Conservation (phyloP, 345 rosid species). For the Eucalyptus marginata region DNA sequence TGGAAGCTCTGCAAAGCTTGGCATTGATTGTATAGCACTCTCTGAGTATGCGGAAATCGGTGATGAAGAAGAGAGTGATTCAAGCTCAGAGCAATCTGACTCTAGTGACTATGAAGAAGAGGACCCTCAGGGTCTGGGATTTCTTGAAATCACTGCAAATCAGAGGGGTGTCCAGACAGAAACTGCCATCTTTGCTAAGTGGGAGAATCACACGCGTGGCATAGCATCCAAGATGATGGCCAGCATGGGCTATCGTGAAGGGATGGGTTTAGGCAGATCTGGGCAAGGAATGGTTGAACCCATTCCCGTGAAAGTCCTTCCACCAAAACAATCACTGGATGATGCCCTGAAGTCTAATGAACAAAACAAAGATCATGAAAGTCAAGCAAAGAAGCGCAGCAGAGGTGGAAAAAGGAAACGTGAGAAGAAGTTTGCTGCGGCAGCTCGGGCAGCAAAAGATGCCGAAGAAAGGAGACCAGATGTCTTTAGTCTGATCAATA, state of each 20-base stretch:
- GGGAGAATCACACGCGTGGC: conserved; percentile 98
- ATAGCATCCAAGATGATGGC: conserved; percentile 98
- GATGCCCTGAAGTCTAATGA: conserved; percentile 48
- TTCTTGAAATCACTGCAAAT: conserved; percentile 36
- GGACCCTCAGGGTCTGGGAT: conserved; percentile 51
- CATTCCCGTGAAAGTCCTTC: conserved; percentile 70
- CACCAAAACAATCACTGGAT: conserved; percentile 75
- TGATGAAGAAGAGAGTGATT: conserved; percentile 52
- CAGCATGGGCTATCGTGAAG: conserved; percentile 87
- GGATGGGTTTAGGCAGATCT: conserved; percentile 83
- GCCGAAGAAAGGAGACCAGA: conserved; percentile 57
- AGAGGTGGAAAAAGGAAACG: conserved; percentile 94
- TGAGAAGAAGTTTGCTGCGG: conserved; percentile 70
- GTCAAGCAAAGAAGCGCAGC: conserved; percentile 46
- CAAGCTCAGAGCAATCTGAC: conserved; percentile 39
- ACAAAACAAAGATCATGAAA: conserved; percentile 23
- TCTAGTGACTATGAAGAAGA: conserved; percentile 60
- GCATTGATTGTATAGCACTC: conserved; percentile 38
- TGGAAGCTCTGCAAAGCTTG: conserved; percentile 56
- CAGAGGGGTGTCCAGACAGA: conserved; percentile 67
- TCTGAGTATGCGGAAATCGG: conserved; percentile 49
- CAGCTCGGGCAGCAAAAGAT: conserved; percentile 46
- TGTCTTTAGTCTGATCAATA: conserved; percentile 70
- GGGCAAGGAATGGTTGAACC: conserved; percentile 92
- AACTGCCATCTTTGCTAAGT: conserved; percentile 71